These are phyloP conservation scores for Globisporangium radiosum DNA, from an alignment of 352 stramenopile genomes.

Conservation along the genomic window DNA sequence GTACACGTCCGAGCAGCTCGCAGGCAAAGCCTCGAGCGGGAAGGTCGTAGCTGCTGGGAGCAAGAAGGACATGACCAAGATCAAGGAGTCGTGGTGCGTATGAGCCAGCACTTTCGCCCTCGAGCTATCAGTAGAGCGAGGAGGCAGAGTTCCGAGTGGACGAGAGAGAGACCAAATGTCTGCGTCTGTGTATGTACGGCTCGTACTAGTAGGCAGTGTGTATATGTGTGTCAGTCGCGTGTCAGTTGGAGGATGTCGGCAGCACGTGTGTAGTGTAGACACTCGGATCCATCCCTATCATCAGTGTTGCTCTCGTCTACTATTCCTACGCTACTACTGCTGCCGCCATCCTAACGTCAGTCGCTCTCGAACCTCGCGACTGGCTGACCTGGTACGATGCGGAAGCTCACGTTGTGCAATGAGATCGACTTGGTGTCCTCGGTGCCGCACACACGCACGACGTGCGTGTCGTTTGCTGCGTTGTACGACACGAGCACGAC, in stretches of 20 bases:
- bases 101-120: not conserved
- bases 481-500: slow-evolving; percentile 43
- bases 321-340: not conserved
- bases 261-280: too few relatives aligned
- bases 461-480: slow-evolving; percentile 25
- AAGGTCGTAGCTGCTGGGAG: not conserved
- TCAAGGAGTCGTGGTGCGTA: slow-evolving; percentile 2
- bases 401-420: slow-evolving; percentile 42
- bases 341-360: not conserved
- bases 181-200: too few relatives aligned
- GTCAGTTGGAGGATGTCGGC: too few relatives aligned
- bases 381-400: slow-evolving; percentile 23
- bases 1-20: slow-evolving; percentile 10
- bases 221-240: too few relatives aligned
- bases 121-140: too few relatives aligned
- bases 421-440: slow-evolving; percentile 47
- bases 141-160: not conserved
- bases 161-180: not conserved
- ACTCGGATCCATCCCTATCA: not conserved
- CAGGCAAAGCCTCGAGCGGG: not conserved
- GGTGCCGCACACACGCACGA: slow-evolving; percentile 33
- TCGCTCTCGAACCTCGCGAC: slow-evolving; percentile 20
- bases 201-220: too few relatives aligned
- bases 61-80: not conserved
- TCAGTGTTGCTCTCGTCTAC: not conserved